These are phyloP conservation scores for Amoebophrya sp. DNA, from an alignment of 169 alveolate genomes.

Conservation along the genomic window DNA sequence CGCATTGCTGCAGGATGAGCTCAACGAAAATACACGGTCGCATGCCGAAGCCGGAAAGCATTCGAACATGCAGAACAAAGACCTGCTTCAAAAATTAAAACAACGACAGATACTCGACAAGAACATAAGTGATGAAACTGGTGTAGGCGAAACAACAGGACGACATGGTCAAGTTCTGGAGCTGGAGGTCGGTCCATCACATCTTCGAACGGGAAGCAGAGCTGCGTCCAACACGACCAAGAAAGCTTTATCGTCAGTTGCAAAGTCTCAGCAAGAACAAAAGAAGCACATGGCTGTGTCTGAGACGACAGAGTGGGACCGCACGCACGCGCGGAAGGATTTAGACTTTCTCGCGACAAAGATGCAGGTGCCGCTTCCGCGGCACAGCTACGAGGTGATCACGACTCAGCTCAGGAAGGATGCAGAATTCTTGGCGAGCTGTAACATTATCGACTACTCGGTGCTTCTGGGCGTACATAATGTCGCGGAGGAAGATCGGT, in stretches of 20 bases:
- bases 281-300: too few species aligned
- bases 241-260: too few species aligned
- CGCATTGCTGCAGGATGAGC: neutral
- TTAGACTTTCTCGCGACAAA: too few species aligned
- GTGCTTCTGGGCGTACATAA: neutral
- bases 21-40: neutral
- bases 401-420: neutral
- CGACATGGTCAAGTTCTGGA: neutral
- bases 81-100: too few species aligned
- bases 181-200: too few species aligned
- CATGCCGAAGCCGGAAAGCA: too few species aligned
- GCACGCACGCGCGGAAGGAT: too few species aligned
- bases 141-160: neutral
- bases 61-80: too few species aligned
- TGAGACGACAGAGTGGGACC: neutral
- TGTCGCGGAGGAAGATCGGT: neutral
- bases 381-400: neutral
- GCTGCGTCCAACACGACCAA: neutral
- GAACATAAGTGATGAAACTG: too few species aligned
- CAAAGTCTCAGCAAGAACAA: too few species aligned
- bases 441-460: neutral
- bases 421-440: neutral
- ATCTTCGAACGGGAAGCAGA: neutral
- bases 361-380: neutral
- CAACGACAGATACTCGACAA: too few species aligned